Evolutionary conservation across 1,139 yeast genomes (phyloP), one percentile per base, ranked within the genome.

Genomic region (Suhomyces bolitotheri): DNA sequence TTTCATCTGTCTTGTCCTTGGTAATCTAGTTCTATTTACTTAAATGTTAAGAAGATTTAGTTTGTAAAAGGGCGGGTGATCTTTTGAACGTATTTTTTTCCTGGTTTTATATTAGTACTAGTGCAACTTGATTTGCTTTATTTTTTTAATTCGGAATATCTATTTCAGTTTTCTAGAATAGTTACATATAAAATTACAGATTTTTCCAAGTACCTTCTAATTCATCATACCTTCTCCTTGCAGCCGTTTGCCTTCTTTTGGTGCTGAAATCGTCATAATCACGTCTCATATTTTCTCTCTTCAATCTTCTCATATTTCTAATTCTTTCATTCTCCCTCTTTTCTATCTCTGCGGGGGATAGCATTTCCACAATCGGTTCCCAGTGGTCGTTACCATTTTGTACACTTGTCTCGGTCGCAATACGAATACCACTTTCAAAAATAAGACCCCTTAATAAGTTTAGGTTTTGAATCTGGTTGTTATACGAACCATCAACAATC

Each of bases 251-350:
- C 16, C 47, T 68, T 53, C 75, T 62, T 37, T 70, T 66, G 11
- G 57, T 45, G 13, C 60, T 53, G 31, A 49, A 56, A 34, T 68
- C 73, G 44, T 66, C 73, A 21, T 60, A 67, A 43, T 67, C 84
- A 22, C 81, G 73, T 47, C 82, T 71, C 72, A 85, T 78, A 16
- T 88, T 81, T 57, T 94, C 98, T 60, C 98, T 79, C 67, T 94
- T 90, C 53, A 89, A 71, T 56, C 98, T 79, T 60, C 98, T 78
- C 43, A 88, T 75, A 54, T 86, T 88, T 60, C 98, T 77, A 47
- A 90, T 97, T 53, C 95, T 81, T 61, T 94, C 98, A 47, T 90
- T 88, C 56, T 92, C 97, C 45, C 97, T 76, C 62, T 86, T 84
- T 55, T 90, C 97, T 40, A 92, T 88, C 62, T 92, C 98, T 74